Evolutionary conservation across 2,329 filamentous ascomycete species (phyloP), one percentile per base, ranked within the genome.

Genomic region (Orbilia javanica): DNA sequence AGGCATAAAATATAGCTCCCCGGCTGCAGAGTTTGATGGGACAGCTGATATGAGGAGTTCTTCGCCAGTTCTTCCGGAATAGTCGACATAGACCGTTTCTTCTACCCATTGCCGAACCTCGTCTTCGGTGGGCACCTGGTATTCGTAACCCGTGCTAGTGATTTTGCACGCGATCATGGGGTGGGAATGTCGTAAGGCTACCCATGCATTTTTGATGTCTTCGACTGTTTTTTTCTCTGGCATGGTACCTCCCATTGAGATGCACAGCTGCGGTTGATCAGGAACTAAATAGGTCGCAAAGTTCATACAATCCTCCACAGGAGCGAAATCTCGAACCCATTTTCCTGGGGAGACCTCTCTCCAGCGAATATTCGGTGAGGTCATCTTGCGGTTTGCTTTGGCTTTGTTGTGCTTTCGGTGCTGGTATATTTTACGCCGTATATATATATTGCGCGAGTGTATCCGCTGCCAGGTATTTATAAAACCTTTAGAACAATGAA

Each of bases 1-100:
- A 39, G 36, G 57, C 15, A 72, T n/a, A 13, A 44, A 72, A 22
- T 44, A 34, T 25, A 64, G 13, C 15, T 65, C 13, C 1, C 57
- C 29, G 4, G 55, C 34, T 20, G 7, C 5, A 3, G 6, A 3
- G 3, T 39, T 39, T 3, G 36, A 3, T 11, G 11, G 3, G 7
- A 39, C 36, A 7, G 4, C 11, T 39, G 36, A 39, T 15, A 39
- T 5, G 4, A 34, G 36, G 5, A 39, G 13, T 13, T 39, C 36
- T 39, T 15, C 3, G 13, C 36, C 36, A 15, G 5, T 8, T 15
- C 13, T 39, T 7, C 36, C 36, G 13, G 36, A 39, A 34, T 34
- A 5, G 36, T 39, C 11, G 3, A 7, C 36, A 11, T 11, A 8
- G 3, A 39, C 36, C 36, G 36, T 39, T 11, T 39, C 36, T 6